These are phyloP conservation scores for Saksenaea oblongispora DNA, from an alignment of 371 early-diverging fungal species.

Conservation along the genomic window DNA sequence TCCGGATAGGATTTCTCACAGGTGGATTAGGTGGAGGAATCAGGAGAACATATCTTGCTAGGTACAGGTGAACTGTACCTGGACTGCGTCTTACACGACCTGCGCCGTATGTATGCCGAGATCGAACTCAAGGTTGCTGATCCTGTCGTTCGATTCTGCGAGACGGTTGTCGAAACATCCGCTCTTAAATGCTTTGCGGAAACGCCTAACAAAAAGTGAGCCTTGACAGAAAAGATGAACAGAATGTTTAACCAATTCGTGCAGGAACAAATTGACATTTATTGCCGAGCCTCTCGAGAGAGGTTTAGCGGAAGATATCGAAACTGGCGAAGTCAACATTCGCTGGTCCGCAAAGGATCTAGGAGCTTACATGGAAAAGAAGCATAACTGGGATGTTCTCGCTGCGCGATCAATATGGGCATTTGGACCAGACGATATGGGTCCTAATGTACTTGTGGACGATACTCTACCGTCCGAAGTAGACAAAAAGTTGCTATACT, in stretches of 20 bases:
- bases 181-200: slow-evolving; percentile 94
- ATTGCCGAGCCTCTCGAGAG: slow-evolving; percentile 94
- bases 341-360: slow-evolving; percentile 78
- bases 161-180: slow-evolving; percentile 94
- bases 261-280: slow-evolving; percentile 91
- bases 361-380: slow-evolving; percentile 76
- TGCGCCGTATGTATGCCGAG: slow-evolving; percentile 91
- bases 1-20: not conserved
- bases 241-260: not conserved
- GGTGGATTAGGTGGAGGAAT: slow-evolving; percentile 80
- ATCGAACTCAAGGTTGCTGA: slow-evolving; percentile 97
- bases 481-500: slow-evolving; percentile 77
- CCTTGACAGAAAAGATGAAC: not conserved
- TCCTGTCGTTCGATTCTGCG: slow-evolving; percentile 94
- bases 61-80: slow-evolving; percentile 96
- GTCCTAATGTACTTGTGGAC: slow-evolving; percentile 93
- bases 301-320: slow-evolving; percentile 91
- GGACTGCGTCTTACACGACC: slow-evolving; percentile 95
- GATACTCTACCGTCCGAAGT: slow-evolving; percentile 91
- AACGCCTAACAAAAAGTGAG: slow-evolving; percentile 95
- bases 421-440: slow-evolving; percentile 92
- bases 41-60: slow-evolving; percentile 93
- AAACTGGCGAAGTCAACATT: slow-evolving; percentile 69
- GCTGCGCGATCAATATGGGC: slow-evolving; percentile 95
- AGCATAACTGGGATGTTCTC: slow-evolving; percentile 93